Evolutionary conservation across 192 early-diverging fungal genomes (phyloP).

Genomic region (Oehlia diaphana): DNA sequence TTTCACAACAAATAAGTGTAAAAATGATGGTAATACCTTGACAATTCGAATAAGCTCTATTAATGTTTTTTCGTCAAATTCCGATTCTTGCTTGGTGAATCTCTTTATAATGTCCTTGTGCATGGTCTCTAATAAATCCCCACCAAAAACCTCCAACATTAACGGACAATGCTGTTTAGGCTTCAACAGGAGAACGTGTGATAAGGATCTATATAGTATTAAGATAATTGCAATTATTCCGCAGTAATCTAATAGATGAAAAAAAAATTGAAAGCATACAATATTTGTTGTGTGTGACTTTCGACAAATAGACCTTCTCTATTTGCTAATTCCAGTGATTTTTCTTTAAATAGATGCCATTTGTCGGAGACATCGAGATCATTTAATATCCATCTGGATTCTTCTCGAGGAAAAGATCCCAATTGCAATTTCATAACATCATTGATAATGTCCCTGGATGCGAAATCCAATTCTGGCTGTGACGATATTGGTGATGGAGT

Average conservation of each 20-base stretch:
- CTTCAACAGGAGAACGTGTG: too few species aligned
- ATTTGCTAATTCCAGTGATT: slow-evolving; percentile 21
- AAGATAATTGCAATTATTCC: slow-evolving; percentile 33
- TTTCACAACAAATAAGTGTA: slow-evolving; percentile 25
- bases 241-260: slow-evolving; percentile 25
- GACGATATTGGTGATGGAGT: neutral
- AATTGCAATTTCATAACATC: slow-evolving; percentile 17
- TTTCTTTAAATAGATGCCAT: slow-evolving; percentile 28
- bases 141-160: too few species aligned
- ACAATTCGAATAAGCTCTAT: slow-evolving; percentile 18
- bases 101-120: slow-evolving; percentile 16
- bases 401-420: slow-evolving; percentile 22
- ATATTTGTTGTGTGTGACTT: slow-evolving; percentile 29
- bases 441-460: slow-evolving; percentile 21
- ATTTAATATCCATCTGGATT: slow-evolving; percentile 26
- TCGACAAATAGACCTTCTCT: slow-evolving; percentile 25
- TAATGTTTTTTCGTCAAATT: too few species aligned
- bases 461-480: neutral
- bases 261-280: slow-evolving; percentile 29
- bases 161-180: too few species aligned
- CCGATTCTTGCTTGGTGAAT: neutral
- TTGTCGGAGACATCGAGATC: slow-evolving; percentile 21
- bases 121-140: too few species aligned
- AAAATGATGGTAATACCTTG: slow-evolving; percentile 12
- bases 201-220: neutral